phyloP scores from a whole-genome alignment of 805 yeast genomes.

The Sugiyamaella americana region DNA sequence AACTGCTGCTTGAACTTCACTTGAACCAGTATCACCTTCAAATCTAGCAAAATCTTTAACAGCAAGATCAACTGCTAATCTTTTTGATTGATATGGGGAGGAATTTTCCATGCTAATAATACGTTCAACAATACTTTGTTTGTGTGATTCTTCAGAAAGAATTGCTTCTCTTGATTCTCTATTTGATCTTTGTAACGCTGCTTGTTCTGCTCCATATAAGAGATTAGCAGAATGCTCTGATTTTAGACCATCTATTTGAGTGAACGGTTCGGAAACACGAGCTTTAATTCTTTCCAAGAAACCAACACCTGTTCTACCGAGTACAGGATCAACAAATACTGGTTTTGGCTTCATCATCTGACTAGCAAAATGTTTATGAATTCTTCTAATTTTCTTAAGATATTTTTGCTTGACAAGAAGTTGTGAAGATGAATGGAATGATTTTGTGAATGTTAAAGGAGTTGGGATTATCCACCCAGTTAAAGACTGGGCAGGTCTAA shows the following conservation, averaged over 20 bases:
- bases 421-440: conserved; percentile 6
- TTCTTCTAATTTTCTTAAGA: conserved; percentile 17
- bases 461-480: background rate
- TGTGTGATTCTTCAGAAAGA: conserved; percentile 41
- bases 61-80: conserved; percentile 58
- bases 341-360: conserved; percentile 23
- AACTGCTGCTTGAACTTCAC: conserved; percentile 94
- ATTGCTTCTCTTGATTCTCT: conserved; percentile 19
- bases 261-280: conserved; percentile 59
- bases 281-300: conserved; percentile 64
- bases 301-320: conserved; percentile 62
- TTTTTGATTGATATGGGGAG: conserved; percentile 48
- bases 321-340: conserved; percentile 70
- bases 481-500: background rate
- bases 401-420: conserved; percentile 14
- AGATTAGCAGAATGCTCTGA: conserved; percentile 66
- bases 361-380: conserved; percentile 27
- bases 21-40: conserved; percentile 89
- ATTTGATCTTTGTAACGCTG: conserved; percentile 35
- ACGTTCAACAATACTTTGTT: conserved; percentile 63
- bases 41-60: conserved; percentile 71
- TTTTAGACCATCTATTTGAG: conserved; percentile 54
- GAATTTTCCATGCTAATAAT: conserved; percentile 72
- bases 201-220: conserved; percentile 69
- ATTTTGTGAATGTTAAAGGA: background rate